Evolutionary conservation across 1,139 yeast genomes (phyloP).

Genomic region (Magnusiomyces starmeri): DNA sequence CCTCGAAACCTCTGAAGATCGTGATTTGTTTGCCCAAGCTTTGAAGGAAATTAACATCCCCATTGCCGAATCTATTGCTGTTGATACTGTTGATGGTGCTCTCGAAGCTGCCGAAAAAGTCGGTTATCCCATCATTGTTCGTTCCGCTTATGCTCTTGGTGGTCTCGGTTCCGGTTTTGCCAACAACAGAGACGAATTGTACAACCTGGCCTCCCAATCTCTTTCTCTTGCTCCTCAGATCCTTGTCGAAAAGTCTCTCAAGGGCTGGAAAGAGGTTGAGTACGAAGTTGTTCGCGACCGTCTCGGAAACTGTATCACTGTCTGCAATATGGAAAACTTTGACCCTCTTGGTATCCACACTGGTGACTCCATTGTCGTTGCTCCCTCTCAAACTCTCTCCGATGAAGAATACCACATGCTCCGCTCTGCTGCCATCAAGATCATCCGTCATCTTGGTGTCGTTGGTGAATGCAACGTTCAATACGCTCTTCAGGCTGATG

Average conservation of each 20-base stretch:
- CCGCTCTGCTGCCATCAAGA: conserved; percentile 95
- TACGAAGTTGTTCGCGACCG: conserved; percentile 99
- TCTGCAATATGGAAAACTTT: conserved; percentile 98
- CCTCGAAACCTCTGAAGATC: conserved; percentile 92
- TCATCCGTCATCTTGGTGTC: conserved; percentile 95
- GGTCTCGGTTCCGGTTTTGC: conserved; percentile 99
- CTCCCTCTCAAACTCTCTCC: conserved; percentile 95
- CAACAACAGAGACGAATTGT: conserved; percentile 67
- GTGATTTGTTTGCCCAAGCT: conserved; percentile 92
- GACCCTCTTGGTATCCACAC: conserved; percentile 99
- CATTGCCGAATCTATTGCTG: conserved; percentile 94
- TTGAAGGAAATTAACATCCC: conserved; percentile 90
- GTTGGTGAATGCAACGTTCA: conserved; percentile 99
- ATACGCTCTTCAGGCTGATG: conserved; percentile 94
- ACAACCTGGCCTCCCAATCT: conserved; percentile 81
- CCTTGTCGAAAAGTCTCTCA: conserved; percentile 91
- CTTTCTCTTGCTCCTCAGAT: conserved; percentile 89
- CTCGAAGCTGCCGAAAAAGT: conserved; percentile 75
- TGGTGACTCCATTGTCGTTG: conserved; percentile 98
- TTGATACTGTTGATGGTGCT: conserved; percentile 88
- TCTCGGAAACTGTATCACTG: conserved; percentile 95
- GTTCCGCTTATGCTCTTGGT: conserved; percentile 96
- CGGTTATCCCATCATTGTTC: conserved; percentile 94
- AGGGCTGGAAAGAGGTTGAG: conserved; percentile 99
- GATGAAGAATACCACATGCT: conserved; percentile 98